A percentile compares a stretch with the other conserved stretches of the same genome.
These are phyloP conservation scores for Castanospermum australe DNA, from an alignment of 306 rosid species.

Conservation along the genomic window DNA sequence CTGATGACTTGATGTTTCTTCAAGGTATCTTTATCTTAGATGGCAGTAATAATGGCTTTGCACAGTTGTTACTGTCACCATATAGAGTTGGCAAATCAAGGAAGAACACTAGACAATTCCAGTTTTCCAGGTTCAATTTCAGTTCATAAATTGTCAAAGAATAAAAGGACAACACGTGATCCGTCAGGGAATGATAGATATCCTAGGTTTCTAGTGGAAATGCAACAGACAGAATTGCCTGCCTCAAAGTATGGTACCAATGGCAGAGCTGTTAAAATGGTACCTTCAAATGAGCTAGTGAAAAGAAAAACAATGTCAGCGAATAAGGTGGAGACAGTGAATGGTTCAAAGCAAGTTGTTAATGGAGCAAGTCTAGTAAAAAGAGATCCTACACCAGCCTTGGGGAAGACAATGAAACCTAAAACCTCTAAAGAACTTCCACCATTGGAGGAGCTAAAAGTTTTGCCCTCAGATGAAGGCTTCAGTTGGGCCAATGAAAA, in stretches of 20 bases:
- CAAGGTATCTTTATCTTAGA: slow-evolving; percentile 36
- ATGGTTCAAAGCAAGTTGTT: slow-evolving; percentile 53
- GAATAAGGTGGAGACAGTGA: slow-evolving; percentile 48
- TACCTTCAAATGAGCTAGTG: slow-evolving; percentile 65
- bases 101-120: slow-evolving; percentile 40
- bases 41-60: slow-evolving; percentile 71
- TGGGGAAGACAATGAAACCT: slow-evolving; percentile 43
- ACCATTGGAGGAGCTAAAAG: slow-evolving; percentile 71
- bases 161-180: slow-evolving; percentile 29
- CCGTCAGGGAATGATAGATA: slow-evolving; percentile 17
- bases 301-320: slow-evolving; percentile 45
- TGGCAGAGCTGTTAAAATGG: slow-evolving; percentile 84
- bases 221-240: slow-evolving; percentile 54
- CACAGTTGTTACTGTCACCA: slow-evolving; percentile 52
- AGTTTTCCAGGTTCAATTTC: slow-evolving; percentile 67
- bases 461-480: slow-evolving; percentile 88
- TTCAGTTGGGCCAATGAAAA: slow-evolving; percentile 96
- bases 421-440: slow-evolving; percentile 52
- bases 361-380: slow-evolving; percentile 63
- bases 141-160: slow-evolving; percentile 35
- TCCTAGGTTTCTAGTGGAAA: slow-evolving; percentile 45
- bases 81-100: slow-evolving; percentile 45
- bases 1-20: slow-evolving; percentile 5
- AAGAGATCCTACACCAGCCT: slow-evolving; percentile 34
- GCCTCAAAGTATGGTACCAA: slow-evolving; percentile 52